Evolutionary conservation across 805 yeast species (phyloP), one percentile per base, ranked within the genome.

Genomic region (Kazachstania kunashirensis): DNA sequence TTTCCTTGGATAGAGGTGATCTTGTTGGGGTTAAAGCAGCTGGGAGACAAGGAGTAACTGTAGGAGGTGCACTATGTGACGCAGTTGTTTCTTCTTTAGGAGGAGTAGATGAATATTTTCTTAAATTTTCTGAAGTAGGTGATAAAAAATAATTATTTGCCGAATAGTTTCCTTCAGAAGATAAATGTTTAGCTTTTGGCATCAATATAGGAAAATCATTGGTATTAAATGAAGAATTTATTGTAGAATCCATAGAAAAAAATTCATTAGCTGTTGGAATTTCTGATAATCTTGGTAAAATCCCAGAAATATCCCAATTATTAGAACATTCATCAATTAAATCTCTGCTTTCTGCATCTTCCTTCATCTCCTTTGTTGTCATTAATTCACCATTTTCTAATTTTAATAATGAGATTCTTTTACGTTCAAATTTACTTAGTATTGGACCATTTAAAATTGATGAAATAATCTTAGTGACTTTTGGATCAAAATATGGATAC

Each of bases 361-460:
- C 24, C 15, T 16, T 18, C 6, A 17, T n/a, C 9, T 25, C 36
- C 9, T 18, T 24, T 11, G 9, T 28, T 14, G 30, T 17, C 13
- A 26, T 27, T 14, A 15, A 6, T 15, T 26, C 26, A 4, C 32
- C 31, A 13, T 34, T 28, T 10, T 24, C 28, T 16, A 16, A 11
- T n/a, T 27, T 26, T 16, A 34, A 29, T 12, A 32, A 37, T 26
- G 30, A 23, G 2, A 33, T 17, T 23, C 43, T 34, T 6, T 36
- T 36, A n/a, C 24, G 24, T n/a, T 38, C 38, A 25, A 45, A 45
- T 28, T 33, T 37, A 18, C 38, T 40, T 18, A 43, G 19, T 20
- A 43, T 35, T 6, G 38, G 20, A 12, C 50, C 47, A 32, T 42
- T 41, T 9, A 53, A 38, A 15, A 53, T 42, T 2, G 43, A 43